Evolutionary conservation across 2,329 filamentous ascomycete species (phyloP), one percentile per base, ranked within the genome.

Genomic region (Colletotrichum abscissum): DNA sequence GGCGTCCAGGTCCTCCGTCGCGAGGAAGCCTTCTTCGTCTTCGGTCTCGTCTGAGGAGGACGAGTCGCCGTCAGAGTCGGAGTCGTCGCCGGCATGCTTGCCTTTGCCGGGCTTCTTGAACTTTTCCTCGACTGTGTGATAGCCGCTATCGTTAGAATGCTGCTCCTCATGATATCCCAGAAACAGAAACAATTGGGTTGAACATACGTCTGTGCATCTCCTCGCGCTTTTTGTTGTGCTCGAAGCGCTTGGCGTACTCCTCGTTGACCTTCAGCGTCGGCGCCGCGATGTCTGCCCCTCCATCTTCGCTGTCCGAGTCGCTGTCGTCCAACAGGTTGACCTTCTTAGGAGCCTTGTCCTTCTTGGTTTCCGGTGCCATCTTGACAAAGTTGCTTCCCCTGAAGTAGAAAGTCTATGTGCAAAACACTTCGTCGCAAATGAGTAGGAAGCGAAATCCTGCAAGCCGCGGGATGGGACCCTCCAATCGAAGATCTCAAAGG

Each of bases 141-240:
- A 3, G 22, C 4, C 11, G 33, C 33, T 4, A 35, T 24, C 3
- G 54, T 66, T 22, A 58, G 49, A 67, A 59, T 24, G n/a, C 5
- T 66, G 38, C 16, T 24, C 38, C 28, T 30, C 28, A 8, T 46
- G 58, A 24, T 1, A 16, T n/a, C 33, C 30, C 14, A 8, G 2
- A 28, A 7, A 22, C n/a, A 4, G 5, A n/a, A 57, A 5, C 28
- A 22, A 24, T 7, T 52, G 6, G 8, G 8, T 38, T 49, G 19
- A 33, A 83, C 90, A 78, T 79, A 93, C 92, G 82, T 79, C 90
- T 88, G 19, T 95, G 92, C 75, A 91, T 86, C 81, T 99, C 97
- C 80, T 97, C 95, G 71, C 96, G 91, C 86, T 98, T 98, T 86
- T 98, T 98, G 85, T 99, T 99, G 85, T 98, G 90, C 82, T 99